Conservation (phyloP, 495 filamentous ascomycete species). For the Hyphodiscus hymeniophilus region DNA sequence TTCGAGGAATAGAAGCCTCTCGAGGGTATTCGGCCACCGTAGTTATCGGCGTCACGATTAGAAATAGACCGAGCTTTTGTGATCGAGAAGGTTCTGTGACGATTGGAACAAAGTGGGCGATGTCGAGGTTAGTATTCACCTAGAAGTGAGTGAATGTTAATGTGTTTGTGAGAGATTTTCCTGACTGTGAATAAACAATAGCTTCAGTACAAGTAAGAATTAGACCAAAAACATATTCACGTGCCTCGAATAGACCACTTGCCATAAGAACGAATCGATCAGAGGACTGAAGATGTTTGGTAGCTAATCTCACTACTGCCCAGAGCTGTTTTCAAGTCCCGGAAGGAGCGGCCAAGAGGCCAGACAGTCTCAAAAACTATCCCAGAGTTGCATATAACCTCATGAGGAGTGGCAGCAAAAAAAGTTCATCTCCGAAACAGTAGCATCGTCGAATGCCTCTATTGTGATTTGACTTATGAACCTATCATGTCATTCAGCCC, state of each 20-base stretch:
- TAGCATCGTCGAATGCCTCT: slow-evolving; percentile 1
- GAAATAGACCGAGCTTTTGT: slow-evolving; percentile 5
- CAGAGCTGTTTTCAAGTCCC: no score
- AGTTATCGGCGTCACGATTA: slow-evolving; percentile 4
- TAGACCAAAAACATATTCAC: neutral
- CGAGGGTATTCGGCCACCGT: slow-evolving; percentile 7
- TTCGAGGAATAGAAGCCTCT: neutral
- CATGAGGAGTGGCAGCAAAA: no score
- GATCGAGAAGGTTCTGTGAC: slow-evolving; percentile 1
- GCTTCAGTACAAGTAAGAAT: no score
- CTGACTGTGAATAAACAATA: no score
- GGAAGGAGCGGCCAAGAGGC: no score
- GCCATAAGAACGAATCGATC: no score
- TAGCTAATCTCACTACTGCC: no score
- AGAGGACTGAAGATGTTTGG: no score
- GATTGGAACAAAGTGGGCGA: neutral
- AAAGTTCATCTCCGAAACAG: neutral
- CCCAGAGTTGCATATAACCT: no score
- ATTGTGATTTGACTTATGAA: slow-evolving; percentile 3
- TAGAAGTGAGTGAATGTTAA: no score
- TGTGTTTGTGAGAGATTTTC: no score
- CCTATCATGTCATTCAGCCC: neutral
- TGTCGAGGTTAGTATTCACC: neutral
- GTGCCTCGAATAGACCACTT: neutral
- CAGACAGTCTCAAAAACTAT: no score